Base-by-base conservation (phyloP, 139 green algal species). In the Tetraselmis striata region DNA sequence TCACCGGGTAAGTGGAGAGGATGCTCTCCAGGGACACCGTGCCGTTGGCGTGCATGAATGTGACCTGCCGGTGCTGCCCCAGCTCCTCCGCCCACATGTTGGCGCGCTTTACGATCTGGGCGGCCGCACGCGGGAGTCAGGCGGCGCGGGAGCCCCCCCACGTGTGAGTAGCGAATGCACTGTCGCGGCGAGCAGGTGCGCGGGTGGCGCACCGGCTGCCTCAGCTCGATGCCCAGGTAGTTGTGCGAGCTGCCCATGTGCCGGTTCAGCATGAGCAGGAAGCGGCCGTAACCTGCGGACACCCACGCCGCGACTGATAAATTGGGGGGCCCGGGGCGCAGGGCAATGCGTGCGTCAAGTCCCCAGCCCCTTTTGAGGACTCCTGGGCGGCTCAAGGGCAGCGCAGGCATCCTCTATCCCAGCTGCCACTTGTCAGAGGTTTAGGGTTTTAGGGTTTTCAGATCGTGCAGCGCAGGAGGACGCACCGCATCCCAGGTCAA, bases 141-240 rank as follows among this genome's bases (percentile, higher is more conserved):
- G n/a, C n/a, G n/a, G n/a, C n/a, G n/a, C n/a, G n/a, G n/a, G n/a
- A n/a, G n/a, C n/a, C n/a, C n/a, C n/a, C n/a, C n/a, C n/a, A n/a
- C n/a, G n/a, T n/a, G n/a, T n/a, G n/a, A n/a, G n/a, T n/a, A n/a
- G n/a, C n/a, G n/a, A n/a, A n/a, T n/a, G n/a, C n/a, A n/a, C n/a
- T n/a, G n/a, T n/a, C n/a, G n/a, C n/a, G n/a, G n/a, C n/a, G n/a
- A n/a, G n/a, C n/a, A n/a, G n/a, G n/a, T n/a, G n/a, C n/a, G n/a
- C n/a, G n/a, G n/a, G n/a, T n/a, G n/a, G 80, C 82, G 28, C 77
- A 92, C 89, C 78, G 87, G 81, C 28, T 85, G 59, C 0, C 93
- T 85, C 28, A 98, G 96, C 79, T 98, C 95, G 30, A 98, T 67
- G 1, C 95, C 95, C 31, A 98, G 85, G 77, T 92, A 88, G 85